These are phyloP conservation scores for Phaeosphaeriaceae sp. DNA, from an alignment of 2,329 filamentous ascomycete species.

Conservation along the genomic window DNA sequence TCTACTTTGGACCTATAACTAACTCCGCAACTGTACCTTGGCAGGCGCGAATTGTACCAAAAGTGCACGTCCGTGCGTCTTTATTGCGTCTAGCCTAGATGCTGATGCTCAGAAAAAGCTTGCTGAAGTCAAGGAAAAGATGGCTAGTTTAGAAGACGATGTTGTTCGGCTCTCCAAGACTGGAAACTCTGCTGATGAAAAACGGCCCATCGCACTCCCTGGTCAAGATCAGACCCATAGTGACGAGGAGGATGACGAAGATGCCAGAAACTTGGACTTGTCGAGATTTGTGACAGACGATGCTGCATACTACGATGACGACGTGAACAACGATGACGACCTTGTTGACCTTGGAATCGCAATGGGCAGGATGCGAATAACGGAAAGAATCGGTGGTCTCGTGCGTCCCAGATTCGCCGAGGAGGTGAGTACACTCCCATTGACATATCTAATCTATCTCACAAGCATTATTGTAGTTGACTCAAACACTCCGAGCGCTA, in stretches of 20 bases:
- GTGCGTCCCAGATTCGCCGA: conserved; percentile 74
- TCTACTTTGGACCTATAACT: no score
- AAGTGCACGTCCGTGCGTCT: conserved; percentile 63
- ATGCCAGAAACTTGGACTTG: conserved; percentile 66
- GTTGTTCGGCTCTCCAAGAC: conserved; percentile 58
- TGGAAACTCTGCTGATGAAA: neutral
- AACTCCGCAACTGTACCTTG: no score
- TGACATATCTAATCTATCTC: neutral
- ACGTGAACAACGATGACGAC: conserved; percentile 68
- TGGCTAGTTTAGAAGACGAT: conserved; percentile 74
- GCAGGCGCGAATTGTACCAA: conserved; percentile 69
- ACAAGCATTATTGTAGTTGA: conserved; percentile 28
- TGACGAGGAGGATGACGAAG: conserved; percentile 62
- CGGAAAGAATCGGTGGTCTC: conserved; percentile 75
- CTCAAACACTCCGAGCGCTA: conserved; percentile 38
- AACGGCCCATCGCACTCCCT: conserved; percentile 22
- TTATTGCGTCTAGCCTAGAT: conserved; percentile 72
- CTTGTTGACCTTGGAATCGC: conserved; percentile 75
- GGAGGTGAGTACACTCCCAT: conserved; percentile 61
- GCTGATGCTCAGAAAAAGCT: conserved; percentile 72
- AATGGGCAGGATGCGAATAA: conserved; percentile 75
- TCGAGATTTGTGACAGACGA: conserved; percentile 70
- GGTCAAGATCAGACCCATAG: conserved; percentile 58
- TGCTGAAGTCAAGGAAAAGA: conserved; percentile 80
- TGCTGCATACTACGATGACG: conserved; percentile 70